Base-by-base conservation (phyloP, 768 basidiomycete genomes). In the Lentinula boryana region DNA sequence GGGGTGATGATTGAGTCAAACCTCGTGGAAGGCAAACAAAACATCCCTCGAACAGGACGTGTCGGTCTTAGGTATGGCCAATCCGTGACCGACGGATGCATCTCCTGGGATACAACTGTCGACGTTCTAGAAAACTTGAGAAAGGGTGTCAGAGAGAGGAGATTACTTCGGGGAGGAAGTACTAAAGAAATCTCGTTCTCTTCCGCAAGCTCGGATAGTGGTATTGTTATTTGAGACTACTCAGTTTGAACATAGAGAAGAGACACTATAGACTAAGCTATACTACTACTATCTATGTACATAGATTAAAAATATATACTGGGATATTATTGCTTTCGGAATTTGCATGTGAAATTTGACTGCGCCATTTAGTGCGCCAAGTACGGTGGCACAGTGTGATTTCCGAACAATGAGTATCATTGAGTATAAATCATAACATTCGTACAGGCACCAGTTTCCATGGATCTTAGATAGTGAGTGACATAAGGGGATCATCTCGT, bases 1-100 rank as follows among this genome's bases (percentile, higher is more conserved):
- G 96, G 96, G 49, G 93, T 98, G 61, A 98, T 99, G 96, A 84
- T 99, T 70, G 96, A 99, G 76, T 91, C 88, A 9, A 90, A 98
- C 73, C 87, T 99, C 73, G 88, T 90, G 69, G 88, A 87, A 54
- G 96, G 96, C 16, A 79, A 86, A 62, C 96, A 99, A 76, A 89
- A 93, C 65, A 89, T 96, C 15, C 95, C 95, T 2, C 64, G 78
- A 2, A 79, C 77, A 49, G 90, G 94, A 6, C 87, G 88, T 0
- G 65, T 73, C 15, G 82, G 71, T 8, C 81, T 95, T 65, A 91
- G 89, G 72, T 77, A 87, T 61, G 92, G 92, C 55, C 84, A 95
- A 58, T 89, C 86, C 63, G 95, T 96, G 70, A 96, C 94, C 0
- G 94, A 96, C 65, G 95, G 91, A 2, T 96, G 94, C 68, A 86